Base-by-base conservation (phyloP, 495 filamentous ascomycete genomes). In the Pyronema omphalodes region DNA sequence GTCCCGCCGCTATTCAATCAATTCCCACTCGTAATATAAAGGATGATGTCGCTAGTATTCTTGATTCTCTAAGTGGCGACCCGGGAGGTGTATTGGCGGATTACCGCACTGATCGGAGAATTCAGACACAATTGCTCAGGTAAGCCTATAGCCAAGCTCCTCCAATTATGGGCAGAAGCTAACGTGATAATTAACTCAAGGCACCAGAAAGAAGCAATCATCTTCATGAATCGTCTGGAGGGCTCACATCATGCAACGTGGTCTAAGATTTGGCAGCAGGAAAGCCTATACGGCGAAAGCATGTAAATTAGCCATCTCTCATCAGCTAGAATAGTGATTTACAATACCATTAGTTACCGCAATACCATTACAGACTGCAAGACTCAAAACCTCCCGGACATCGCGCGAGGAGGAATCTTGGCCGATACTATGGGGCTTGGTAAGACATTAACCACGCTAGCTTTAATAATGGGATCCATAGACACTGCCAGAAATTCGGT, bases 381-480 rank as follows among this genome's bases (percentile, higher is more conserved):
- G 50, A 33, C n/a, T 15, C 18, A 6, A 36, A 19, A 29, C 6
- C 34, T 34, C 9, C 37, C 37, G 12, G 54, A 39, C 7, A 17
- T 18, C 34, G 56, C 44, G 44, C 60, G 63, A 14, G 70, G 70
- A 4, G 70, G 70, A 3, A 59, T 71, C 5, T 55, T 72, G 7
- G 69, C 70, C 0, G 71, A 74, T 60, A 67, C 70, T 14, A 73
- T 73, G 70, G 71, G 71, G 0, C 66, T 73, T 52, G 72, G 72
- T 5, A 74, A 74, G 60, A 67, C 71, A 0, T 54, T 74, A 7
- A 65, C 67, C 3, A 58, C 71, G 12, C 37, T 74, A 6, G 56
- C 70, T 3, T 54, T 67, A 3, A 61, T 72, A 35, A 39, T 67
- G 7, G 53, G 58, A 51, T 50, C 68, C 53, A 17, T 63, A 19